Evolutionary conservation across 306 rosid genomes (phyloP).

Genomic region (Fragaria nilgerrensis): DNA sequence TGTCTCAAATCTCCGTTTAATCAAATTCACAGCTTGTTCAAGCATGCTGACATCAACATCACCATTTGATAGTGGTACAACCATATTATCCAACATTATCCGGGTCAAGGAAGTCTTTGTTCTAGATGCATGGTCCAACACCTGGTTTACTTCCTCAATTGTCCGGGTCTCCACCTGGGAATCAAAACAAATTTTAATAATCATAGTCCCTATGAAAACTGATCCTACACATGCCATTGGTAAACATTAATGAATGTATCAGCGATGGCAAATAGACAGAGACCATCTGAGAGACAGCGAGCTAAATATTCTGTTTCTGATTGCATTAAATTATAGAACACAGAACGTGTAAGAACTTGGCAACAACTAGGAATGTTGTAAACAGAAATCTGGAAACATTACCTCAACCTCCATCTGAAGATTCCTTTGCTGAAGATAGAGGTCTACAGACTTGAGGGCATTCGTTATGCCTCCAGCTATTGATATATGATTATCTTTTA

Average conservation of each 20-base stretch:
- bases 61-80: constrained; percentile 68
- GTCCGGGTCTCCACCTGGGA: constrained; percentile 93
- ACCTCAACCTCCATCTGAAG: constrained; percentile 88
- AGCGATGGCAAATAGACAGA: not conserved
- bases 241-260: constrained; percentile 8
- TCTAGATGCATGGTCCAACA: constrained; percentile 60
- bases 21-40: constrained; percentile 68
- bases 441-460: constrained; percentile 77
- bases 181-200: constrained; percentile 17
- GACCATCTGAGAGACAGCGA: not conserved
- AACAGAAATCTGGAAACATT: constrained; percentile 19
- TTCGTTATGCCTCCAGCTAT: constrained; percentile 69
- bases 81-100: constrained; percentile 98
- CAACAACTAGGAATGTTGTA: not conserved
- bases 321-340: constrained; percentile 5
- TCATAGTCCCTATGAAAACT: constrained; percentile 1
- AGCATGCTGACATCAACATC: constrained; percentile 83
- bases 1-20: constrained; percentile 74
- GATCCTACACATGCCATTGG: not conserved
- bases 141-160: constrained; percentile 73
- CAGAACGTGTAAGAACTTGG: not conserved
- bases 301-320: not conserved
- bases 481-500: constrained; percentile 93
- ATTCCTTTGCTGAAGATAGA: constrained; percentile 59
- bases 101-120: constrained; percentile 73